Conservation (phyloP, 495 filamentous ascomycete genomes). For the Neurospora discreta region DNA sequence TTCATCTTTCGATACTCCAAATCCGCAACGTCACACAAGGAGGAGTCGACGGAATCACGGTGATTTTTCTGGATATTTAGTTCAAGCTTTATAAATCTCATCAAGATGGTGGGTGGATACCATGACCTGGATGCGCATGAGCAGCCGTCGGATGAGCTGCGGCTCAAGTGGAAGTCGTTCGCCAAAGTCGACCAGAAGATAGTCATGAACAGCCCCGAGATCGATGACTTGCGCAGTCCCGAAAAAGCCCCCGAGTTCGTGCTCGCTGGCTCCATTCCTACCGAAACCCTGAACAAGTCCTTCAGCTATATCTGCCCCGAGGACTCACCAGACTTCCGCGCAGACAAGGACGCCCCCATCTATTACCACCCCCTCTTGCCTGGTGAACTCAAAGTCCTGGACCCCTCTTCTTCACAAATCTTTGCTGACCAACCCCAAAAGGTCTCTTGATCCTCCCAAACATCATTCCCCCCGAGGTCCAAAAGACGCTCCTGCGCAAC, state of each 20-base stretch:
- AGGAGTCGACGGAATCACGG: not conserved
- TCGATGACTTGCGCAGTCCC: constrained; percentile 31
- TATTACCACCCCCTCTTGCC: constrained; percentile 29
- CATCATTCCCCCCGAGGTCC: constrained; percentile 55
- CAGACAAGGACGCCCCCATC: constrained; percentile 19
- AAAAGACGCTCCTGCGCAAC: constrained; percentile 52
- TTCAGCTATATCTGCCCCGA: constrained; percentile 23
- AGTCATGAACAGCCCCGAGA: constrained; percentile 24
- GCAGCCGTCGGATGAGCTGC: constrained; percentile 54
- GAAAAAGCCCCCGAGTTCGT: constrained; percentile 21
- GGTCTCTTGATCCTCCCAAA: constrained; percentile 66
- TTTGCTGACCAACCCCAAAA: constrained; percentile 19
- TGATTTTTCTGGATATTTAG: not conserved
- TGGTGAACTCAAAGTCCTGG: constrained; percentile 15
- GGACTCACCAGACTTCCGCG: constrained; percentile 6
- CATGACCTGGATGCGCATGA: constrained; percentile 55
- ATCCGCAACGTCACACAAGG: not conserved
- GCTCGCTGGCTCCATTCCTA: constrained; percentile 25
- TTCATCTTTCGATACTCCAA: not conserved
- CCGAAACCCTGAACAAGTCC: constrained; percentile 22
- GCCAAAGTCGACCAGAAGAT: constrained; percentile 30
- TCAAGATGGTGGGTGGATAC: constrained; percentile 29
- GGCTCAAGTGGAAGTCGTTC: constrained; percentile 49
- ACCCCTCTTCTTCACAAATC: not conserved
- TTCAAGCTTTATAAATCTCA: too few species aligned